Base-by-base conservation (phyloP, 805 yeast species). In the Candida easanensis region DNA sequence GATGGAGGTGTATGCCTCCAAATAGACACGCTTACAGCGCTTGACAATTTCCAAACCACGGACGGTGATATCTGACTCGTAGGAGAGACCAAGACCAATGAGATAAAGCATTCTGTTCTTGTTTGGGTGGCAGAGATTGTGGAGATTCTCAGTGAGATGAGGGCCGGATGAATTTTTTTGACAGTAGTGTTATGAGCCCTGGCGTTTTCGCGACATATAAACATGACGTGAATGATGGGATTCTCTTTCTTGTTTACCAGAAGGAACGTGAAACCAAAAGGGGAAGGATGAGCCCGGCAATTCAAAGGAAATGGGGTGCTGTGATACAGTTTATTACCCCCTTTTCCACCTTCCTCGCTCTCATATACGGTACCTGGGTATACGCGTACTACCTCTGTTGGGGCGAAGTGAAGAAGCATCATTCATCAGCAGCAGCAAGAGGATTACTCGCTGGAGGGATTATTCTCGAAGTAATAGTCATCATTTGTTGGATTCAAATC, bases 1-100 rank as follows among this genome's bases (percentile, higher is more conserved):
- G 49, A 91, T 91, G 31, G 96, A 85, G 4, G 99, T 91, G 65
- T 91, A 91, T 3, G 95, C 97, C 68, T 91, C 99, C 44, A 93
- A 70, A 56, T 91, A 91, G n/a, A 91, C 96, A 33, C 97, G 73
- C 57, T 84, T 80, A 67, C 97, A 89, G 62, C 74, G 77, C 57
- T 76, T 83, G 43, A 93, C 89, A 3, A 83, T 77, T 57, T 91
- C 89, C 22, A 93, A 72, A 2, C 99, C 99, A 55, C 97, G 82
- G 14, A 91, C 97, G 1, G 98, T 90, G 58, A 91, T 89, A 61
- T 91, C 99, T 14, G 82, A 70, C 53, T 80, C 93, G 58, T 89
- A 82, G 4, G 97, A 88, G 36, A 91, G 76, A 4, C 99, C 99
- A 42, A 91, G 71, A 13, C 99, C 99, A 45, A 91, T 80, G 49